Evolutionary conservation across 2,329 filamentous ascomycete genomes (phyloP), one percentile per base, ranked within the genome.

Genomic region (Apiospora sp.): DNA sequence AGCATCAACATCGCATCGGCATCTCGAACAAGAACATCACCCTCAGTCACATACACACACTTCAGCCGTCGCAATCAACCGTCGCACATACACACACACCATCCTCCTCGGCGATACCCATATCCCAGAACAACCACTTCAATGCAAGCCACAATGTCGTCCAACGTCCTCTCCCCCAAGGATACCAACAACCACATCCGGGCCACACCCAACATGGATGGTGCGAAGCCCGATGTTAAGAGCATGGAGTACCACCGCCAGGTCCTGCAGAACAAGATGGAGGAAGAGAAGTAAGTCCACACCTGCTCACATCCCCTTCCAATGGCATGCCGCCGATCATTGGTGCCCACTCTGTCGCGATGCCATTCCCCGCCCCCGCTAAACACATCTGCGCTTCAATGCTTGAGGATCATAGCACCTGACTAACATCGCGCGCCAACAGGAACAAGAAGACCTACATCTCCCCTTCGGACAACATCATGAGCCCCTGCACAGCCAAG

Each of bases 381-480:
- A 34, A 8, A 12, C 46, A 48, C n/a, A 14, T 24, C 46, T 30
- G 16, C 46, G 13, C 74, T 71, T 24, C 22, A 12, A 30, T 1
- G 12, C 22, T 12, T 30, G 22, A 19, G 14, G 16, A 30, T 30
- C 51, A 22, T 34, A 27, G 27, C 51, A 30, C 27, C 4, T 27
- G 7, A 54, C 70, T 46, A 10, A 58, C 67, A 27, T 14, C 34
- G 30, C 34, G 58, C 51, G 71, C 75, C 71, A 64, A 70, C 73
- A 80, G 84, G 76, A 84, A 84, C 70, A 78, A 82, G 67, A 85
- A 87, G 77, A 85, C 88, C 76, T 96, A 95, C 84, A 87, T 95
- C 81, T 95, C 93, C 24, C 94, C 94, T 3, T 95, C 93, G n/a
- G 94, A 97, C 83, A 91, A 91, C 83, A 95, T 97, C 86, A 93